Evolutionary conservation across 139 green algal genomes (phyloP).

Genomic region (Pleodorina starrii): DNA sequence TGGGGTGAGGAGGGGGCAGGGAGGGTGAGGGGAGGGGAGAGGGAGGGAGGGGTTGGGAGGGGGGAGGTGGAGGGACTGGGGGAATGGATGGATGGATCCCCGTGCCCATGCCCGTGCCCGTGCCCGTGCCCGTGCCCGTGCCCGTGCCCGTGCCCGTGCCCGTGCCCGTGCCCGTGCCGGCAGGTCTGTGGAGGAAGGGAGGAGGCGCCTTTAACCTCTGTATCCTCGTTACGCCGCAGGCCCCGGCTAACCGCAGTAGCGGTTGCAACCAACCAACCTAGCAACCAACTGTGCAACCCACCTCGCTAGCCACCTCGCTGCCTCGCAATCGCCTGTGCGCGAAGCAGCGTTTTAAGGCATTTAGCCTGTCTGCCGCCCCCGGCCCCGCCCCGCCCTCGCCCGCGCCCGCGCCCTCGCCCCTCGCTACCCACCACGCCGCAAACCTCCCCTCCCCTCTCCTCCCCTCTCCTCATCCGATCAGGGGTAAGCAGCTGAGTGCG

Average conservation of each 20-base stretch:
- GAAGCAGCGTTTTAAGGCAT: no score
- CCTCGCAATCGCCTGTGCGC: no score
- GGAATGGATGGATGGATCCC: neutral
- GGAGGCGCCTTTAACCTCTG: no score
- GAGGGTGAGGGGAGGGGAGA: neutral
- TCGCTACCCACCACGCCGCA: no score
- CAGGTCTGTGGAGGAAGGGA: neutral
- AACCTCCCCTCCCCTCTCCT: neutral
- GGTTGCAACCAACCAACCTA: no score
- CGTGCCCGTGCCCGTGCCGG: no score
- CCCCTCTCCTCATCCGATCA: neutral
- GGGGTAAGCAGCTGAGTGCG: neutral
- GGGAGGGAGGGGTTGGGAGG: neutral
- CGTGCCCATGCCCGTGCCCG: neutral
- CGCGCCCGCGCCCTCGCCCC: neutral
- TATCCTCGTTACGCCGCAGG: no score
- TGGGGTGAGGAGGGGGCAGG: neutral
- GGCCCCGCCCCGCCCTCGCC: neutral
- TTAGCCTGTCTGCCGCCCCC: neutral
- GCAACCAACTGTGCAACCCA: no score
- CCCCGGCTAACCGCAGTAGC: no score
- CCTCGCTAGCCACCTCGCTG: no score
- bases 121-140: neutral
- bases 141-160: neutral
- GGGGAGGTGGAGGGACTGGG: neutral